Evolutionary conservation across 768 basidiomycete species (phyloP), one percentile per base, ranked within the genome.

Genomic region (Phaeolepiota aurea): DNA sequence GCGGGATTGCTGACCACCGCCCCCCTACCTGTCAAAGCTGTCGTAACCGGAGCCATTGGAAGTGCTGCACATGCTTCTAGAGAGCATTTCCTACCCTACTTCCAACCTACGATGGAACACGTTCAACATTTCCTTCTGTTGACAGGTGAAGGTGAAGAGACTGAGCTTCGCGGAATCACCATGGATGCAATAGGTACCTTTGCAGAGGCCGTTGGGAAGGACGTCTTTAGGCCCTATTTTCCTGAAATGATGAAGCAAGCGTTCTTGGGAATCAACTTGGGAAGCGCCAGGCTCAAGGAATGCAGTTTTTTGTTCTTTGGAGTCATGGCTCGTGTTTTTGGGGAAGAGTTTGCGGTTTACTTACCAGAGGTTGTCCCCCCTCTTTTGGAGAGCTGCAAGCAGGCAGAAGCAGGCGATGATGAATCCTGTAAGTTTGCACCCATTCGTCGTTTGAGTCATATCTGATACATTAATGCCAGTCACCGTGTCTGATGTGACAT

Each of bases 181-280:
- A 96, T 96, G 80, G 96, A 98, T 63, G 90, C 96, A n/a, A 82
- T 97, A 44, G 96, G 96, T 39, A 97, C 96, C 0, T 90, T 99
- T 51, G 89, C 96, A 11, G 94, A 98, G 64, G 91, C 94, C 5
- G 89, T 98, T 44, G 94, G 96, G 48, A 78, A 82, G 55, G 93
- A 98, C 11, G 68, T 79, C 20, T 99, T 98, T 82, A 72, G 88
- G 22, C 93, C 92, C 13, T 98, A 85, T 76, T 96, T 94, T 71
- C 72, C 81, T n/a, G 82, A 89, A 43, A 79, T 94, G 75, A 98
- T 99, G 96, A 79, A 80, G 57, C 83, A 87, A 49, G 91, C 93
- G 2, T 92, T 97, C 72, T 76, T 85, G 48, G 92, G 88, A 34
- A 77, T 92, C 42, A 79, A 84, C 46, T 77, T 90, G 63, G 87